Evolutionary conservation across 2,329 filamentous ascomycete species (phyloP).

Genomic region (Fusarium sp.): DNA sequence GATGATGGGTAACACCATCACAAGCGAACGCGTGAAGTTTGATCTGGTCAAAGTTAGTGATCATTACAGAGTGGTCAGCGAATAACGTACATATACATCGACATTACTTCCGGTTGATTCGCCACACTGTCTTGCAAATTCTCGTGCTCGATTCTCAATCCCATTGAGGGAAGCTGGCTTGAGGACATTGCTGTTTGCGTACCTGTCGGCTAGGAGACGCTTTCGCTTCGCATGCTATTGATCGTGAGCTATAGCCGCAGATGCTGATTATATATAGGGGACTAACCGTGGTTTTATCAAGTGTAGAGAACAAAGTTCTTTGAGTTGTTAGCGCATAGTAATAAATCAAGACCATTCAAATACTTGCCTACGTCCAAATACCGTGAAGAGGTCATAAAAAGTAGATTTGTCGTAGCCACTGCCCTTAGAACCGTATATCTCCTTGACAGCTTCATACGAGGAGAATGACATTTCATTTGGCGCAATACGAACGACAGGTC

Average conservation of each 20-base stretch:
- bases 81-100: slow-evolving; percentile 65
- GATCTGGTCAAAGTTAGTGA: neutral
- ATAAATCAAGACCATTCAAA: fast-evolving
- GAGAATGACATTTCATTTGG: slow-evolving; percentile 66
- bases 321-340: neutral
- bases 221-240: slow-evolving; percentile 66
- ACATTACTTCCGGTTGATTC: slow-evolving; percentile 54
- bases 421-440: slow-evolving; percentile 67
- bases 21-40: slow-evolving; percentile 69
- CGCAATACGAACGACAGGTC: slow-evolving; percentile 62
- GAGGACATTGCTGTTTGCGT: slow-evolving; percentile 71
- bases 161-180: slow-evolving; percentile 61
- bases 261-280: neutral
- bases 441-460: slow-evolving; percentile 62
- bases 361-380: slow-evolving; percentile 61
- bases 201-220: slow-evolving; percentile 68
- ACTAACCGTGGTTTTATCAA: slow-evolving; percentile 59
- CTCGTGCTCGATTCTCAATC: slow-evolving; percentile 61
- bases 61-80: too few species aligned
- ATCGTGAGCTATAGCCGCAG: neutral
- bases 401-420: slow-evolving; percentile 69
- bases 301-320: slow-evolving; percentile 65
- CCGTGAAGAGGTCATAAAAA: slow-evolving; percentile 66
- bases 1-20: slow-evolving; percentile 70
- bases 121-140: slow-evolving; percentile 62